Evolutionary conservation across 2,329 filamentous ascomycete species (phyloP).

Genomic region (Exophiala oligosperma): DNA sequence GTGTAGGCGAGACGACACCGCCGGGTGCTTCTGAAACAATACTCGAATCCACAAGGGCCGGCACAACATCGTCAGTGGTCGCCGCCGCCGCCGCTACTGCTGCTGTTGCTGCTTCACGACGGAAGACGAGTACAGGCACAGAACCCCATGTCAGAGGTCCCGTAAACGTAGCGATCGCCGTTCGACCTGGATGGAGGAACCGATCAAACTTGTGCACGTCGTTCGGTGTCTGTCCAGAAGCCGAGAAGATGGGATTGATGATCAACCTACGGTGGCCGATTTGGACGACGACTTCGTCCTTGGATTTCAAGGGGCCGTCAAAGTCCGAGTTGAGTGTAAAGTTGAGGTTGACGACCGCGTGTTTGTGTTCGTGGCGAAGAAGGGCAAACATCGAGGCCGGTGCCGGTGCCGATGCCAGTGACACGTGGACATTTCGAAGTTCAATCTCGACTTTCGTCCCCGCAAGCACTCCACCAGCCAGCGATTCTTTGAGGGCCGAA

Average conservation of each 20-base stretch:
- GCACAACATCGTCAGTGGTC: conserved; percentile 3
- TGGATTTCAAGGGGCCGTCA: conserved; percentile 76
- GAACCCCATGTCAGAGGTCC: conserved; percentile 91
- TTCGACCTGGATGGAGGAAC: conserved; percentile 86
- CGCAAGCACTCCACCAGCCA: conserved; percentile 81
- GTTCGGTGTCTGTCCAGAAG: conserved; percentile 86
- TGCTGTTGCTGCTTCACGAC: conserved; percentile 35
- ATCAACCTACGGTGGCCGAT: conserved; percentile 84
- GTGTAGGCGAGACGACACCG: conserved; percentile 37
- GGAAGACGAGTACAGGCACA: conserved; percentile 88
- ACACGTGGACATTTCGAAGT: conserved; percentile 60
- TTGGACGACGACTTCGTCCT: conserved; percentile 88
- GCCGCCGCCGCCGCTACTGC: not conserved
- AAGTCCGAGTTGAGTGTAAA: conserved; percentile 81
- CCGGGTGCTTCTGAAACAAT: conserved; percentile 46
- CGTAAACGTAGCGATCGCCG: conserved; percentile 84
- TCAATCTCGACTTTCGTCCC: conserved; percentile 82
- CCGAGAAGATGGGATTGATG: conserved; percentile 88
- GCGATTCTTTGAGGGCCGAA: conserved; percentile 73
- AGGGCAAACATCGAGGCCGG: conserved; percentile 82
- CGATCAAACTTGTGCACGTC: conserved; percentile 97
- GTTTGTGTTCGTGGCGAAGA: conserved; percentile 92
- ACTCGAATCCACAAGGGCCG: conserved; percentile 38
- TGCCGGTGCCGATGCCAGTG: conserved; percentile 53
- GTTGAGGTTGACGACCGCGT: conserved; percentile 83